Evolutionary conservation across 2,329 filamentous ascomycete species (phyloP).

Genomic region (Ophiocordyceps polyrhachis-furcata): DNA sequence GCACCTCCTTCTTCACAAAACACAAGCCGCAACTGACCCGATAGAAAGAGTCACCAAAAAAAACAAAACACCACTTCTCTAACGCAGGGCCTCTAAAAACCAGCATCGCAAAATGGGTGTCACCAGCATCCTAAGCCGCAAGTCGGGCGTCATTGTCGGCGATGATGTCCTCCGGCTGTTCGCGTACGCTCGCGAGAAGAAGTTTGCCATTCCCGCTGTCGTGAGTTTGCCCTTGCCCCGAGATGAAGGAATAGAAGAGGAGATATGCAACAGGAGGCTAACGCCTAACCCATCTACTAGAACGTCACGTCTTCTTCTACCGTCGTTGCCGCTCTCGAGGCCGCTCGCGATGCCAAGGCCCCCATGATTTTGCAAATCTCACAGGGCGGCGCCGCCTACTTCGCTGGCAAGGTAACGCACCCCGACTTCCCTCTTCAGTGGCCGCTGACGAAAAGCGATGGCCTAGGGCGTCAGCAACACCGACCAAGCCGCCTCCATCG

Average conservation of each 20-base stretch:
- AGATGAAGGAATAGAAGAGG: neutral
- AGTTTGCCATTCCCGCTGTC: constrained; percentile 77
- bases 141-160: constrained; percentile 34
- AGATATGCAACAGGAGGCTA: neutral
- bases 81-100: neutral
- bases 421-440: neutral
- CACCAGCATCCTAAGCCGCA: constrained; percentile 27
- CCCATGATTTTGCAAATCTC: constrained; percentile 88
- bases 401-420: constrained; percentile 61
- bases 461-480: constrained; percentile 52
- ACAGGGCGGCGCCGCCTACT: constrained; percentile 86
- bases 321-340: constrained; percentile 69
- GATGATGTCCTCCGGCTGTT: constrained; percentile 49
- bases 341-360: constrained; percentile 76
- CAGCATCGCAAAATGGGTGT: constrained; percentile 17
- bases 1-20: no score
- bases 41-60: neutral
- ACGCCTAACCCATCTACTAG: constrained; percentile 5
- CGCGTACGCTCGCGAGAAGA: constrained; percentile 72
- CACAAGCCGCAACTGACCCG: constrained; percentile 2
- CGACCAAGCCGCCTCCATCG: constrained; percentile 74
- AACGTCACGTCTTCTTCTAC: constrained; percentile 87
- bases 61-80: neutral
- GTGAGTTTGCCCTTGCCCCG: constrained; percentile 9
- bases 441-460: neutral